Base-by-base conservation (phyloP, 139 green algal species). In the Chara braunii region DNA sequence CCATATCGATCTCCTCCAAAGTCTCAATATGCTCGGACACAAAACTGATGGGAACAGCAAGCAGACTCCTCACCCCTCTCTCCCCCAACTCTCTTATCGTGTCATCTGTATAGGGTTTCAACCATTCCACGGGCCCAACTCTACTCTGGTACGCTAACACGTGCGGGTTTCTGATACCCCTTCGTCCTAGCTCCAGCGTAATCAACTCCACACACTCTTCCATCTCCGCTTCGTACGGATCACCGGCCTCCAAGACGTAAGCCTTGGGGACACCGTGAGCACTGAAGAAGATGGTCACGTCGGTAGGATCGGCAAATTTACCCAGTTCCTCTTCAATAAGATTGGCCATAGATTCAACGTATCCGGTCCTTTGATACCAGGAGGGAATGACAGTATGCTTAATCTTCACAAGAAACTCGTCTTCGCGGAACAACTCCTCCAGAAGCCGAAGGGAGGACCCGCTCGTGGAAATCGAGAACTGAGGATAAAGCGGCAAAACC, bases 11-110 rank as follows among this genome's bases (percentile, higher is more conserved):
- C 82, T 99, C 94, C 73, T 99, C 94, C 30, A 99, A 81, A 33
- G 94, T 99, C 84, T 99, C 94, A 43, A 99, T 99, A 84, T 99
- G 94, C 79, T 99, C 94, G 6, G 71, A 88, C 26, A 99, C 93
- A 80, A 99, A 99, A 54, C 64, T 74, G 70, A 99, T 90, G 43
- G 93, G 93, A 60, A 99, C 93, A 3, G 90, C 93, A 52, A 97
- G 80, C 68, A 99, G 67, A 18, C 60, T 78, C 51, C 85, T 85
- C 24, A 83, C 62, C 28, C 93, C 93, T 0, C 36, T 32, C 18
- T 43, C 43, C 0, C 84, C 93, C 31, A 99, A 81, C 60, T 91
- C 67, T 64, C 83, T 85, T 70, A 99, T 99, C 45, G 70, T 86
- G 35, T 92, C 88, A 74, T 98, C 93, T 7, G 93, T 99, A 83